Percentiles rank a stretch among this genome's conserved stretches.
These are phyloP conservation scores for Starmerella geochares DNA, from an alignment of 805 yeast species.

Conservation along the genomic window DNA sequence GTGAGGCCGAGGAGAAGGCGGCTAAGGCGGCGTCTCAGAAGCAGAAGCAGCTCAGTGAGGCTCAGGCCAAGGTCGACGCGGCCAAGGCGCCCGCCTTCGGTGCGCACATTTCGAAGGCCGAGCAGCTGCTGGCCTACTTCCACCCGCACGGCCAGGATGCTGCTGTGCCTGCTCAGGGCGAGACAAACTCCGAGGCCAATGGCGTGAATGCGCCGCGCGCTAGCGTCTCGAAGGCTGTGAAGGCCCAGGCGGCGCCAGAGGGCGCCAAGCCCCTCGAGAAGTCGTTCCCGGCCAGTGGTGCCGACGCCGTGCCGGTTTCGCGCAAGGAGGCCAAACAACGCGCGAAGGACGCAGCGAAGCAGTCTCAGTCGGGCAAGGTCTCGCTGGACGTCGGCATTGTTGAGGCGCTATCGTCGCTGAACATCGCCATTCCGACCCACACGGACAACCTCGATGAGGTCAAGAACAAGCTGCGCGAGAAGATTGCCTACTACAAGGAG, in stretches of 20 bases:
- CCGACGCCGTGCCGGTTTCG: slow-evolving; percentile 34
- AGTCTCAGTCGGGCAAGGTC: slow-evolving; percentile 37
- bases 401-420: slow-evolving; percentile 63
- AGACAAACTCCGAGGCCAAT: not conserved
- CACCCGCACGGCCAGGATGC: slow-evolving; percentile 57
- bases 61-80: slow-evolving; percentile 61
- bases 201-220: not conserved
- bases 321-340: slow-evolving; percentile 33
- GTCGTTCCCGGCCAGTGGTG: not conserved
- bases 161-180: slow-evolving; percentile 24
- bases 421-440: slow-evolving; percentile 67
- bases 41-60: slow-evolving; percentile 50
- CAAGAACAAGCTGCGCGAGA: slow-evolving; percentile 56
- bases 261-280: slow-evolving; percentile 32
- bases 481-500: slow-evolving; percentile 54
- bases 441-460: slow-evolving; percentile 60
- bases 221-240: slow-evolving; percentile 14
- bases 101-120: slow-evolving; percentile 64
- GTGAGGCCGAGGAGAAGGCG: slow-evolving; percentile 60
- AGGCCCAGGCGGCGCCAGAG: slow-evolving; percentile 10
- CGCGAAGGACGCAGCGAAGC: slow-evolving; percentile 7
- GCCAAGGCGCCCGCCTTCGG: slow-evolving; percentile 71
- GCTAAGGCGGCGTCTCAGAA: slow-evolving; percentile 43
- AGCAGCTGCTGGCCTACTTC: slow-evolving; percentile 58
- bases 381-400: slow-evolving; percentile 72